phyloP scores from a whole-genome alignment of 1,284 basidiomycete species.

The Neolentinus lepideus region DNA sequence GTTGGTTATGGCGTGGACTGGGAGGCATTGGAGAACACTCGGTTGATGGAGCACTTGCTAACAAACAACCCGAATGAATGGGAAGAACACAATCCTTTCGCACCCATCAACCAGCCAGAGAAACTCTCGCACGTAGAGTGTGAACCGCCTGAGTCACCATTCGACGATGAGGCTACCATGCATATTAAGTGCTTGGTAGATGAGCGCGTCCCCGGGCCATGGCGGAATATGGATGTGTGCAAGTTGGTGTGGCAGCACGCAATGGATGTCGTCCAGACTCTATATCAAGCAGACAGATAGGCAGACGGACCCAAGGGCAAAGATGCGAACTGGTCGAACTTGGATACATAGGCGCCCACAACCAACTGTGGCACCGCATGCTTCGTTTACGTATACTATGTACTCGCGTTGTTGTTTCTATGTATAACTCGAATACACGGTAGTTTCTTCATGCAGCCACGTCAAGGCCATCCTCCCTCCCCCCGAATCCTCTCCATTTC shows the following conservation, averaged over 20 bases:
- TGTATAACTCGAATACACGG: too few species aligned
- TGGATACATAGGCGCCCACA: neutral
- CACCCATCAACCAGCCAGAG: neutral
- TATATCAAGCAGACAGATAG: too few species aligned
- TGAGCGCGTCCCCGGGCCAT: neutral
- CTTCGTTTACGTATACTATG: too few species aligned
- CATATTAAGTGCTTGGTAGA: neutral
- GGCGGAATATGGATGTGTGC: neutral
- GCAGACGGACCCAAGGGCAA: neutral
- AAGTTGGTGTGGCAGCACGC: neutral
- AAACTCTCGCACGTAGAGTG: conserved; percentile 5
- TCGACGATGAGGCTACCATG: neutral
- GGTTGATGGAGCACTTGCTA: conserved; percentile 11
- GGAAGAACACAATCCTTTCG: conserved; percentile 1
- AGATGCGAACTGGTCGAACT: neutral
- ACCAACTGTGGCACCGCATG: neutral
- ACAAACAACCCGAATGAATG: conserved; percentile 8
- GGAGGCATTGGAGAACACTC: conserved; percentile 12
- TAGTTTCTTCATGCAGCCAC: too few species aligned
- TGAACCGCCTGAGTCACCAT: conserved; percentile 4
- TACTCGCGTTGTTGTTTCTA: too few species aligned
- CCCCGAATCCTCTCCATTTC: too few species aligned
- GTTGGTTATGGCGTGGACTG: conserved; percentile 18
- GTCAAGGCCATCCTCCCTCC: too few species aligned
- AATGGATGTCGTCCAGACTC: neutral